Percentiles rank a stretch among this genome's conserved stretches.
These are phyloP conservation scores for Turnera subulata DNA, from an alignment of 345 rosid species.

Conservation along the genomic window DNA sequence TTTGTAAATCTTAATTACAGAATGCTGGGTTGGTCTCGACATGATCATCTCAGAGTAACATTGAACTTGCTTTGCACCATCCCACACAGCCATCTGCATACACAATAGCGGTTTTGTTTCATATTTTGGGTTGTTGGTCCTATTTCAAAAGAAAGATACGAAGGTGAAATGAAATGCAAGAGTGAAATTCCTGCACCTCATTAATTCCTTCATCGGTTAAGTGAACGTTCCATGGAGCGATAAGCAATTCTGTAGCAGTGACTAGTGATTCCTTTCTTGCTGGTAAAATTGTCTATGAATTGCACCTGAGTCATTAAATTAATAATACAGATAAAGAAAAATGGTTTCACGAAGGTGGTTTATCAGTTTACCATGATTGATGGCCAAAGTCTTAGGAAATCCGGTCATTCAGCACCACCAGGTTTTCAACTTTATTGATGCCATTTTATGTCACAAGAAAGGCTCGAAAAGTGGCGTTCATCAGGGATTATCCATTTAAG, in stretches of 20 bases:
- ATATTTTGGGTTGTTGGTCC: background rate
- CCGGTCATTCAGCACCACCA: too few species aligned
- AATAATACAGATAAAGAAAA: background rate
- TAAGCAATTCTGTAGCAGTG: conserved; percentile 88
- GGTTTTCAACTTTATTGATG: too few species aligned
- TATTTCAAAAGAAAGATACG: background rate
- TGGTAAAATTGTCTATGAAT: conserved; percentile 79
- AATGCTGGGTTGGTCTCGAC: too few species aligned
- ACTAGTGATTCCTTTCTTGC: conserved; percentile 88
- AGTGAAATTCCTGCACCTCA: conserved; percentile 62
- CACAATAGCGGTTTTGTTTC: background rate
- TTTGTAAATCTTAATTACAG: too few species aligned
- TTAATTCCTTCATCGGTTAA: conserved; percentile 86
- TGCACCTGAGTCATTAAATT: conserved; percentile 42
- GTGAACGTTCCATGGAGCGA: conserved; percentile 95
- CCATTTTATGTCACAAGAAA: too few species aligned
- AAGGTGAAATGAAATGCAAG: background rate
- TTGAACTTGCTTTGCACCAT: conserved; percentile 74
- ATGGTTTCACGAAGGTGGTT: too few species aligned
- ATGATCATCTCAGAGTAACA: conserved; percentile 62
- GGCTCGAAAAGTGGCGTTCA: too few species aligned
- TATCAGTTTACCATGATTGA: too few species aligned
- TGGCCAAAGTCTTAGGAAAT: too few species aligned
- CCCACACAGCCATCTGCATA: conserved; percentile 78
- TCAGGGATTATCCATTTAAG: too few species aligned